Conservation (phyloP, 805 yeast genomes). For the Starmerella etchellsii region DNA sequence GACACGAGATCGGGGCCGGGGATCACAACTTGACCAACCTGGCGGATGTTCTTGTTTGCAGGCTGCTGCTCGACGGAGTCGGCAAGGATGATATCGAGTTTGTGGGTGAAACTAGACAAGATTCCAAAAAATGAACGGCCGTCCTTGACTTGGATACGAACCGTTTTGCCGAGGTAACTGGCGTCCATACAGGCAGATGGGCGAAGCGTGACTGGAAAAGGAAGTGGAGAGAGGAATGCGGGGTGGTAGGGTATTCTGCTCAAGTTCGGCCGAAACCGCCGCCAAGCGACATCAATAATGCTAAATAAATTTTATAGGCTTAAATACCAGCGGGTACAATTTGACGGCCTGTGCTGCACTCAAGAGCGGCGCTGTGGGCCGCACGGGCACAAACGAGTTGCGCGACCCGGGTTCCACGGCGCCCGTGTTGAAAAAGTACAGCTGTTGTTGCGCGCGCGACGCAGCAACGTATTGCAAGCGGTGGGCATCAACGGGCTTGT, state of each 20-base stretch:
- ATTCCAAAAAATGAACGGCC: slow-evolving; percentile 26
- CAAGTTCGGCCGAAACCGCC: not conserved
- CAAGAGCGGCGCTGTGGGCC: not conserved
- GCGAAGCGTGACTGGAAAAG: not conserved
- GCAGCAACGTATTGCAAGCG: slow-evolving; percentile 23
- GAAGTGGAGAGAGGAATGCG: no score
- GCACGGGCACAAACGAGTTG: slow-evolving; percentile 3
- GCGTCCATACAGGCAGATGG: not conserved
- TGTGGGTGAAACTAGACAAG: slow-evolving; percentile 24
- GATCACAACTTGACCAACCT: slow-evolving; percentile 27
- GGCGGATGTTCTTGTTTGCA: slow-evolving; percentile 17
- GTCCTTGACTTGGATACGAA: slow-evolving; percentile 25
- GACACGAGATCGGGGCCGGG: slow-evolving; percentile 23
- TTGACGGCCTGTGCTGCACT: not conserved
- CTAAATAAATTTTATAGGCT: slow-evolving; percentile 1
- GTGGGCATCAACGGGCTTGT: slow-evolving; percentile 8
- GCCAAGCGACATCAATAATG: no score
- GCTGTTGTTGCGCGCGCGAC: slow-evolving; percentile 21
- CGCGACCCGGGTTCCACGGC: not conserved
- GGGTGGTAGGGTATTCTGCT: not conserved
- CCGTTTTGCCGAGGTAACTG: slow-evolving; percentile 17
- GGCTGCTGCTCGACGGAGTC: slow-evolving; percentile 26
- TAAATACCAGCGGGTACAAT: slow-evolving; percentile 3
- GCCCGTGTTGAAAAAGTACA: slow-evolving; percentile 7
- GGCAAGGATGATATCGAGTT: slow-evolving; percentile 25